These are phyloP conservation scores for Excoecaria cochinchinensis DNA, from an alignment of 345 rosid genomes.

Conservation along the genomic window DNA sequence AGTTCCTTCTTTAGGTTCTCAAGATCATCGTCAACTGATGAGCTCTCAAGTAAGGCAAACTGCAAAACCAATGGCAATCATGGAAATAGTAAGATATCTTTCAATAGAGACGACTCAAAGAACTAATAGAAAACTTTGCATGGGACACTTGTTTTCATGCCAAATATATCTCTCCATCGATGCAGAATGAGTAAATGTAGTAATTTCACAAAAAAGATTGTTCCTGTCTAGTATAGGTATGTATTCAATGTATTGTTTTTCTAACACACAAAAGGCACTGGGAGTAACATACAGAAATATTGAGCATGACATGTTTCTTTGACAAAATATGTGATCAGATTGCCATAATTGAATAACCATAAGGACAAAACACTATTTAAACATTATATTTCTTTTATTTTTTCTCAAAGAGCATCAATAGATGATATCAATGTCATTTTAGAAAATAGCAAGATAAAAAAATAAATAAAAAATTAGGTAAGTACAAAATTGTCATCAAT, in stretches of 20 bases:
- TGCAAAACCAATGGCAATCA: constrained; percentile 23
- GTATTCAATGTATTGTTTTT: background rate
- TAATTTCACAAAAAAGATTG: background rate
- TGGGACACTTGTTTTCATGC: background rate
- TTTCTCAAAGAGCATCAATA: background rate
- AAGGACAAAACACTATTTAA: background rate
- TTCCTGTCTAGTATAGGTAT: background rate
- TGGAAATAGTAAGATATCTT: background rate
- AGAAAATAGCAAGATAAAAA: background rate
- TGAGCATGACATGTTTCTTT: background rate
- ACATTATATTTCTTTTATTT: background rate
- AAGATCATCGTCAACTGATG: constrained; percentile 75
- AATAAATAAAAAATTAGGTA: background rate
- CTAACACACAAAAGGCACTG: background rate
- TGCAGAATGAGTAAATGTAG: background rate
- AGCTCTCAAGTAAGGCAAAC: constrained; percentile 70
- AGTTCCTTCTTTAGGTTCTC: constrained; percentile 62
- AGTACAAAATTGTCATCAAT: background rate
- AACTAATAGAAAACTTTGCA: background rate
- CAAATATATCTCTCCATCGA: background rate
- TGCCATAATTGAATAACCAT: background rate
- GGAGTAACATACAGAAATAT: background rate
- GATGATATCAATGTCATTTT: background rate
- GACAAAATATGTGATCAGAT: background rate
- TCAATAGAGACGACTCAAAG: background rate